Evolutionary conservation across 768 basidiomycete species (phyloP).

Genomic region (Mrakia blollopis): DNA sequence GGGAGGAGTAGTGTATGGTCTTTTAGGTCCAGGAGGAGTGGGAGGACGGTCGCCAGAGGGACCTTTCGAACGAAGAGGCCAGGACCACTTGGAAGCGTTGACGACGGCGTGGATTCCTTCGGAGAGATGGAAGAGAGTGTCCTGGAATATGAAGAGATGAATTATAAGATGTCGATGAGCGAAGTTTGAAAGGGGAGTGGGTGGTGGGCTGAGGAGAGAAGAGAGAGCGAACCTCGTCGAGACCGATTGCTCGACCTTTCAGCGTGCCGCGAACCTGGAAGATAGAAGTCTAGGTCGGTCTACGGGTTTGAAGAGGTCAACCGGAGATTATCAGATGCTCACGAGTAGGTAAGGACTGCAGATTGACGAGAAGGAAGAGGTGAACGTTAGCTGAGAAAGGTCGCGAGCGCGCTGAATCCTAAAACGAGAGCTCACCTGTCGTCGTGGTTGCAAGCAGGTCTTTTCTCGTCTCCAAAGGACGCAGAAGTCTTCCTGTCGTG

Average conservation of each 20-base stretch:
- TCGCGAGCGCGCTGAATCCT: neutral
- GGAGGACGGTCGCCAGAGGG: conserved; percentile 1
- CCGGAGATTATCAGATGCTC: neutral
- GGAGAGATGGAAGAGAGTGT: conserved; percentile 9
- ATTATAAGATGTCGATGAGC: neutral
- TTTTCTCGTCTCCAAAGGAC: conserved; percentile 1
- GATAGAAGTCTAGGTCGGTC: neutral
- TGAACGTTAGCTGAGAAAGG: neutral
- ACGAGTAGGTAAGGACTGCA: conserved; percentile 3
- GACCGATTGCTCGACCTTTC: neutral
- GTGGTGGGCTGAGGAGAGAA: neutral
- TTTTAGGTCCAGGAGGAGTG: neutral
- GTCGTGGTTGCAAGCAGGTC: conserved; percentile 11
- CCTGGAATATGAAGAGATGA: neutral
- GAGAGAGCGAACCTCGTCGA: conserved; percentile 2
- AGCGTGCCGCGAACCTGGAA: neutral
- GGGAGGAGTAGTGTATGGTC: conserved; percentile 7
- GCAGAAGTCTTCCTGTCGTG: neutral
- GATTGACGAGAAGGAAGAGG: too few relatives aligned
- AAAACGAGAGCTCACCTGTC: conserved; percentile 5
- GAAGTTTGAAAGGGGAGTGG: neutral
- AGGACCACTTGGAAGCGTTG: conserved; percentile 16
- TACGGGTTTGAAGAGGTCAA: too few relatives aligned
- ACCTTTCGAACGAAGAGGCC: conserved; percentile 2
- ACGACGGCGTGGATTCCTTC: conserved; percentile 9